These are phyloP conservation scores for Fusarium dimerum DNA, from an alignment of 2,329 filamentous ascomycete genomes.

Conservation along the genomic window DNA sequence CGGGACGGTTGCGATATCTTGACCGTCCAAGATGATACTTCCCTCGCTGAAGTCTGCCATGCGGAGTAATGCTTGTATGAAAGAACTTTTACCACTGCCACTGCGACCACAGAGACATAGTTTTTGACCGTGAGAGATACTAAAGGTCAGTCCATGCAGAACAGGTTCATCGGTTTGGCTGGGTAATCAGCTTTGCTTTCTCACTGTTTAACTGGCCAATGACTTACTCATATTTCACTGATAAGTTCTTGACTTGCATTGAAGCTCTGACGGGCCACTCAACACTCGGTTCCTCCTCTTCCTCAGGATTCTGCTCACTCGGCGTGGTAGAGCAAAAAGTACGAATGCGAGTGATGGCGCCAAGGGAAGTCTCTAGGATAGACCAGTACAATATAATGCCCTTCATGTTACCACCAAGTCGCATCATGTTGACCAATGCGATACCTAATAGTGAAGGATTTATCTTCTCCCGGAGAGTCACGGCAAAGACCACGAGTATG, in stretches of 20 bases:
- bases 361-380: constrained; percentile 32
- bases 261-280: constrained; percentile 26
- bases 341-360: constrained; percentile 32
- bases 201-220: rapidly evolving
- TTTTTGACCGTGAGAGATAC: constrained; percentile 37
- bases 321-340: constrained; percentile 29
- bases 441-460: constrained; percentile 37
- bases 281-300: constrained; percentile 11
- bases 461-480: constrained; percentile 32
- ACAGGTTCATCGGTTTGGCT: constrained; percentile 27
- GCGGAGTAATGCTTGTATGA: constrained; percentile 48
- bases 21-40: constrained; percentile 46
- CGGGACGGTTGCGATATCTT: constrained; percentile 37
- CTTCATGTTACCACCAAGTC: constrained; percentile 28
- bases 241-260: constrained; percentile 24
- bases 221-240: constrained; percentile 32
- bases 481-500: constrained; percentile 38
- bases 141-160: constrained; percentile 33
- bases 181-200: constrained; percentile 3
- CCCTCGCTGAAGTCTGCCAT: constrained; percentile 48
- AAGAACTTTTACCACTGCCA: constrained; percentile 39
- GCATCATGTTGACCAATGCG: constrained; percentile 39
- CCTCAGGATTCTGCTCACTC: constrained; percentile 19
- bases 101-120: constrained; percentile 48
- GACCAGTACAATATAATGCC: constrained; percentile 32